Evolutionary conservation across 202 grass and related monocot species (phyloP), one percentile per base, ranked within the genome.

Genomic region (Schoenoplectus triqueter): DNA sequence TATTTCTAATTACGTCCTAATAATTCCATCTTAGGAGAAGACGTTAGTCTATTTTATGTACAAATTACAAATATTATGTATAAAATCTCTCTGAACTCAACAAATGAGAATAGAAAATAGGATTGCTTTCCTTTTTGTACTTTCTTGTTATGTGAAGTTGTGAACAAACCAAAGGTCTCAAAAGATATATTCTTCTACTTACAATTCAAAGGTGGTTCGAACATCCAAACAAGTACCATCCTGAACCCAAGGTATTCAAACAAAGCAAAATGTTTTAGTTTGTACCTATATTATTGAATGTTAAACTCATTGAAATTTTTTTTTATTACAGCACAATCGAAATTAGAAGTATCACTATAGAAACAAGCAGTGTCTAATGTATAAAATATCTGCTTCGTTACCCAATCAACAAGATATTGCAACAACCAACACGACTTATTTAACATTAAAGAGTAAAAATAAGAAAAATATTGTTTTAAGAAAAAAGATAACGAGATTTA

Each of bases 311-410:
- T 2, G 17, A 62, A 62, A 62, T 31, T 31, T 31, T 18, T 4
- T 18, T 22, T 13, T 11, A 40, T 67, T 82, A 66, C 64, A 65
- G 42, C 13, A 50, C 46, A 1, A 52, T 82, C 20, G n/a, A 82
- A 68, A 52, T 68, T 68, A 82, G 10, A 54, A 17, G 44, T 13
- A 68, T 15, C 55, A 62, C 55, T 79, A 67, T 67, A 82, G 22
- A 71, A 84, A 71, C 49, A 84, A 84, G 81, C 14, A 60, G 39
- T 69, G 71, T 71, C 66, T 60, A 52, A 84, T 66, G 41, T 50
- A 66, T 59, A 66, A 60, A 79, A 65, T 52, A 5, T 80, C 63
- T 15, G 9, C 14, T 64, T 52, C 17, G 18, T 65, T 80, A 47
- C 69, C 69, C 59, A 21, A 79, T 68, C 31, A 31, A 31, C 31